phyloP scores from a whole-genome alignment of 2,329 filamentous ascomycete species.

The Aspergillus pseudoviridinutans region DNA sequence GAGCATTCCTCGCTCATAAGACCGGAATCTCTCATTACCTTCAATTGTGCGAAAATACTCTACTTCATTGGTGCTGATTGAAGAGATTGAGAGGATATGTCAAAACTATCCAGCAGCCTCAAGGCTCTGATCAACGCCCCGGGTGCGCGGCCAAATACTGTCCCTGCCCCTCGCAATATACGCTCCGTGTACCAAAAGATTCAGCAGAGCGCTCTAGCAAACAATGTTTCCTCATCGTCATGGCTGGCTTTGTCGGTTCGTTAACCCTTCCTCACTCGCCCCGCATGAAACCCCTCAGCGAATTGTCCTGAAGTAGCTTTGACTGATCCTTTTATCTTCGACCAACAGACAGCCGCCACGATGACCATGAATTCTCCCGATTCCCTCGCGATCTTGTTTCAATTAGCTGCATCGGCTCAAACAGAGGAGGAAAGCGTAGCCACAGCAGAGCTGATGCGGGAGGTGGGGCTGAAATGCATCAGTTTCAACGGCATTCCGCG shows the following conservation, averaged over 20 bases:
- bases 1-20: neutral
- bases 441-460: conserved; percentile 39
- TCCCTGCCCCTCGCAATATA: conserved; percentile 61
- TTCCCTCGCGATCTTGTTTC: conserved; percentile 62
- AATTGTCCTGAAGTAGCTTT: neutral
- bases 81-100: conserved; percentile 48
- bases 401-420: conserved; percentile 35
- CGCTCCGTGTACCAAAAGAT: conserved; percentile 62
- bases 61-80: neutral
- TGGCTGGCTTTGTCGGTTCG: conserved; percentile 65
- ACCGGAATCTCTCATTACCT: neutral
- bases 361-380: conserved; percentile 85
- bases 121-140: conserved; percentile 71
- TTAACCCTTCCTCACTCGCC: neutral
- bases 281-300: neutral
- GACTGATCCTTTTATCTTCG: neutral
- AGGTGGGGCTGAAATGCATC: conserved; percentile 46
- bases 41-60: neutral
- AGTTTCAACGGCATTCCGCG: conserved; percentile 63
- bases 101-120: conserved; percentile 66
- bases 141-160: conserved; percentile 61
- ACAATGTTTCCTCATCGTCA: conserved; percentile 59
- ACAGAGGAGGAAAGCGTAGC: conserved; percentile 23
- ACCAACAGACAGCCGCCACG: conserved; percentile 67
- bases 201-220: conserved; percentile 58